Evolutionary conservation across 2,329 filamentous ascomycete species (phyloP).

Genomic region (Harringtonia aguacate): DNA sequence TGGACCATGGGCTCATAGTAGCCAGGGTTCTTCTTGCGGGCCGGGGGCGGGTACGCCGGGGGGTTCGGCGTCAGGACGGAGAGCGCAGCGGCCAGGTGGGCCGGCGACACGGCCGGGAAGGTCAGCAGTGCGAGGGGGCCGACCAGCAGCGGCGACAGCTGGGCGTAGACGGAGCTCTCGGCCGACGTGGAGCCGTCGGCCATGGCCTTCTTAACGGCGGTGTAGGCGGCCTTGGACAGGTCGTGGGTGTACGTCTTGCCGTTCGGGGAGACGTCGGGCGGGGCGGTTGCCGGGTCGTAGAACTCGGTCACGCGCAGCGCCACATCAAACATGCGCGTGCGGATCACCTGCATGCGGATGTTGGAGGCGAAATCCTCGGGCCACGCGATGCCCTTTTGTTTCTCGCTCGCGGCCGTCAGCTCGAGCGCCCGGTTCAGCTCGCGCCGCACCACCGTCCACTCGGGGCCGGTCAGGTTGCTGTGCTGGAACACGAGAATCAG

Average conservation of each 20-base stretch:
- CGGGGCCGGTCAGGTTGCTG: slow-evolving; percentile 58
- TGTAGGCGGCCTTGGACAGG: slow-evolving; percentile 41
- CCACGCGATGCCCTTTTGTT: slow-evolving; percentile 6
- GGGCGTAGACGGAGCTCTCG: slow-evolving; percentile 33
- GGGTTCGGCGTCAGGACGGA: slow-evolving; percentile 64
- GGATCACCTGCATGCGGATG: slow-evolving; percentile 72
- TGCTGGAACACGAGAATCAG: slow-evolving; percentile 74
- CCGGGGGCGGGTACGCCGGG: slow-evolving; percentile 67
- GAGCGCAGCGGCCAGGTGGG: slow-evolving; percentile 72
- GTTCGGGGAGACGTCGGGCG: slow-evolving; percentile 18
- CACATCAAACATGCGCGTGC: slow-evolving; percentile 79
- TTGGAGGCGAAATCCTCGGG: slow-evolving; percentile 41
- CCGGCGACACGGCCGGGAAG: slow-evolving; percentile 73
- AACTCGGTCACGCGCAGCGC: slow-evolving; percentile 82
- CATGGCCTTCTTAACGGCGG: slow-evolving; percentile 17
- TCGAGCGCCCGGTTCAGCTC: slow-evolving; percentile 46
- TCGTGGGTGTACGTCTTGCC: slow-evolving; percentile 37
- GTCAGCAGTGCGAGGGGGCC: slow-evolving; percentile 73
- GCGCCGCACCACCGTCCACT: slow-evolving; percentile 63
- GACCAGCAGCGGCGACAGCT: slow-evolving; percentile 65
- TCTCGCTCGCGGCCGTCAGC: slow-evolving; percentile 22
- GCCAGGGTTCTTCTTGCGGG: slow-evolving; percentile 62
- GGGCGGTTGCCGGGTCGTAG: slow-evolving; percentile 42
- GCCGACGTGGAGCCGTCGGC: slow-evolving; percentile 18
- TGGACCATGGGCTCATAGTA: slow-evolving; percentile 76